Conservation (phyloP, 1,284 basidiomycete genomes). For the Cutaneotrichosporon cavernicola region DNA sequence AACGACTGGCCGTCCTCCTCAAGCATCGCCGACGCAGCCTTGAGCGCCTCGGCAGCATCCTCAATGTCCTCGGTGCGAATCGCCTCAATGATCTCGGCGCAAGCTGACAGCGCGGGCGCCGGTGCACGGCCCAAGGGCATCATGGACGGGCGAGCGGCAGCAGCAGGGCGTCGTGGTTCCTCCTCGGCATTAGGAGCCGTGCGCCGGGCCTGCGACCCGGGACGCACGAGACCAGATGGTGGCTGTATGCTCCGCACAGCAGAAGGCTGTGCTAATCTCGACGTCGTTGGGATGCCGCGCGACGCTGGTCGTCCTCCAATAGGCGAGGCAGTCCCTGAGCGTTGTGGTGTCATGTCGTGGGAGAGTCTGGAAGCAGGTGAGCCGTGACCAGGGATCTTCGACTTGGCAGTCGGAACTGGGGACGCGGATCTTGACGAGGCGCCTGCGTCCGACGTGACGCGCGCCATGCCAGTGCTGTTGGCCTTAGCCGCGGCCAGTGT, state of each 20-base stretch:
- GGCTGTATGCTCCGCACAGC: slow-evolving; percentile 4
- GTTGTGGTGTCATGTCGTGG: slow-evolving; percentile 12
- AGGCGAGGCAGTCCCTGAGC: slow-evolving; percentile 8
- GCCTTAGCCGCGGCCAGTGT: slow-evolving; percentile 41
- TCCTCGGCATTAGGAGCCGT: neutral
- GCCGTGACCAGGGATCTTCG: slow-evolving; percentile 2
- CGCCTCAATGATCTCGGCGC: slow-evolving; percentile 33
- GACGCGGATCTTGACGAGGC: slow-evolving; percentile 9
- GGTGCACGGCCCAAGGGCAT: slow-evolving; percentile 29
- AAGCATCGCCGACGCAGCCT: slow-evolving; percentile 80
- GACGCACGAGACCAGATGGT: slow-evolving; percentile 20
- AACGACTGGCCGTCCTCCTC: slow-evolving; percentile 65
- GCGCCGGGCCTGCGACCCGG: slow-evolving; percentile 11
- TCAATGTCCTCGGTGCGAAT: slow-evolving; percentile 65
- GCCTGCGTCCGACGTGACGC: slow-evolving; percentile 8
- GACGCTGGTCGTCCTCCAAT: slow-evolving; percentile 2
- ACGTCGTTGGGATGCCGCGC: slow-evolving; percentile 13
- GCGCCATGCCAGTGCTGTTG: neutral
- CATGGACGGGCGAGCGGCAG: slow-evolving; percentile 21
- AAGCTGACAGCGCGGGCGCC: slow-evolving; percentile 6
- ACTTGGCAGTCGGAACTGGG: slow-evolving; percentile 1
- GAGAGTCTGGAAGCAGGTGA: slow-evolving; percentile 14
- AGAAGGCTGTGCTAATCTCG: slow-evolving; percentile 14
- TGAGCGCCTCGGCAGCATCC: slow-evolving; percentile 88
- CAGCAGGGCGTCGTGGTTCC: slow-evolving; percentile 8